These are phyloP conservation scores for Dothideomycetes sp. DNA, from an alignment of 2,329 filamentous ascomycete species.

Conservation along the genomic window DNA sequence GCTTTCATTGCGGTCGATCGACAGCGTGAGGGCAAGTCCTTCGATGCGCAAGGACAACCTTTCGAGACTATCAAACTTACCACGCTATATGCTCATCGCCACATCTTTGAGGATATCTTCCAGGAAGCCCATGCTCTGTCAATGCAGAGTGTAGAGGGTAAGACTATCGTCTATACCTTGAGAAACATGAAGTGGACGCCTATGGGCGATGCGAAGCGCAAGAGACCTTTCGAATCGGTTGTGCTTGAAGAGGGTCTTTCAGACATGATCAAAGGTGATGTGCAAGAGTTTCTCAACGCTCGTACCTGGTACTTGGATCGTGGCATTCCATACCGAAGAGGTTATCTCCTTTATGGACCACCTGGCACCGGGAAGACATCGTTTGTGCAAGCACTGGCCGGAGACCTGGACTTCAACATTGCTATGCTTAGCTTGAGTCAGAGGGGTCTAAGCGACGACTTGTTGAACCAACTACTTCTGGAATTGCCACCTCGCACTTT, in stretches of 20 bases:
- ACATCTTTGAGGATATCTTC: slow-evolving; percentile 86
- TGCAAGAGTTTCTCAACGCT: slow-evolving; percentile 69
- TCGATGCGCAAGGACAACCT: slow-evolving; percentile 72
- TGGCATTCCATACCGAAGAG: slow-evolving; percentile 86
- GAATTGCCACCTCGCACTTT: slow-evolving; percentile 77
- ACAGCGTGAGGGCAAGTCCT: slow-evolving; percentile 71
- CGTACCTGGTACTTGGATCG: slow-evolving; percentile 86
- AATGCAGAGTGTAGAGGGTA: slow-evolving; percentile 73
- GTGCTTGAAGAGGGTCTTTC: slow-evolving; percentile 77
- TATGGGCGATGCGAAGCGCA: slow-evolving; percentile 75
- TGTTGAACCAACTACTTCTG: slow-evolving; percentile 74
- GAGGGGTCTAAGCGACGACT: slow-evolving; percentile 79
- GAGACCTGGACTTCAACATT: slow-evolving; percentile 85
- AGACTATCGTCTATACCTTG: slow-evolving; percentile 83
- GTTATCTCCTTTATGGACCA: slow-evolving; percentile 81
- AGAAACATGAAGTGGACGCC: slow-evolving; percentile 76
- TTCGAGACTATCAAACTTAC: slow-evolving; percentile 93
- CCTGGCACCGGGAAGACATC: slow-evolving; percentile 90
- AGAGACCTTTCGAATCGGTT: slow-evolving; percentile 80
- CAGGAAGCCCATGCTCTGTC: slow-evolving; percentile 76
- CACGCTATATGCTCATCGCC: slow-evolving; percentile 78
- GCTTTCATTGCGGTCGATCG: slow-evolving; percentile 82
- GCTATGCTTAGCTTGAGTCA: slow-evolving; percentile 88
- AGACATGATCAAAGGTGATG: slow-evolving; percentile 69
- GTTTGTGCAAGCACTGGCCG: slow-evolving; percentile 90